Evolutionary conservation across 345 rosid genomes (phyloP), one percentile per base, ranked within the genome.

Genomic region (Hibiscus syriacus): DNA sequence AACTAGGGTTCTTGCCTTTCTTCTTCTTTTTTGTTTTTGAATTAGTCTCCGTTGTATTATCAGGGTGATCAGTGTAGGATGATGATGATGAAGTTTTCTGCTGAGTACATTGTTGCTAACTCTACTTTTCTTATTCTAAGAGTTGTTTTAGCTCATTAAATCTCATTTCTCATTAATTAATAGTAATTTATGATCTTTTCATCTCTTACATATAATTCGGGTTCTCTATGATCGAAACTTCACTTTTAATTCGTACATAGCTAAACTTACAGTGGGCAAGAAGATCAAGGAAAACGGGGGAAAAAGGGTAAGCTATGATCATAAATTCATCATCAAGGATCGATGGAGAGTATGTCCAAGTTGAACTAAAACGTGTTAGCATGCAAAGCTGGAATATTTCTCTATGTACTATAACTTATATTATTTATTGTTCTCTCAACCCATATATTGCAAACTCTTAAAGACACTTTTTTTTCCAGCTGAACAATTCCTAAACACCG

Each of bases 291-390:
- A 29, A 46, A n/a, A n/a, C n/a, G n/a, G n/a, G n/a, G n/a, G n/a
- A n/a, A n/a, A n/a, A n/a, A n/a, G 43, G 25, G 16, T 60, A 26
- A n/a, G n/a, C n/a, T n/a, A n/a, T n/a, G n/a, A n/a, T n/a, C n/a
- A n/a, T n/a, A n/a, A n/a, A n/a, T n/a, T n/a, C n/a, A n/a, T n/a
- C n/a, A n/a, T n/a, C n/a, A n/a, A n/a, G n/a, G n/a, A n/a, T n/a
- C n/a, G n/a, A n/a, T n/a, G n/a, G n/a, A n/a, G n/a, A n/a, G n/a
- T n/a, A n/a, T n/a, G n/a, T n/a, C 46, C 43, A 27, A 43, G 66
- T 22, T 43, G 41, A 60, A 72, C 0, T 70, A 78, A 78, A 79
- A 85, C 82, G 86, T 80, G 86, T 67, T 64, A 62, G 46, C 86
- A 82, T 82, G 85, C 86, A 85, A 79, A 72, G 73, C 78, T 70